A percentile compares a stretch with the other conserved stretches of the same genome.
Evolutionary conservation across 225 moss, liverwort and hornwort genomes (phyloP).

Genomic region (Straminergon stramineum): DNA sequence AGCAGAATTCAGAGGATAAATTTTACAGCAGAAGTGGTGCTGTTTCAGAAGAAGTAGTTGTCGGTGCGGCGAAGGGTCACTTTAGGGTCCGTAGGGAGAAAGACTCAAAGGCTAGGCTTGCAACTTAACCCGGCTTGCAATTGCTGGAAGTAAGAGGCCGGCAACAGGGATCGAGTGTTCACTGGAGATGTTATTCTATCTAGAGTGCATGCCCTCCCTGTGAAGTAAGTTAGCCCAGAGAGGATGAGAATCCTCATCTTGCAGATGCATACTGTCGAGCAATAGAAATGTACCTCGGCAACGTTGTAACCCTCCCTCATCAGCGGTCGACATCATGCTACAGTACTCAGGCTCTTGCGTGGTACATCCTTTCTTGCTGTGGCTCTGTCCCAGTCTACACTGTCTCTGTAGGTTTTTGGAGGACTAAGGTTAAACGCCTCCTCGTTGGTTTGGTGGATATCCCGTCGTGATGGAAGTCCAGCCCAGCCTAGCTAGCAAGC

Average conservation of each 20-base stretch:
- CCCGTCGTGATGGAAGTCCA: background rate
- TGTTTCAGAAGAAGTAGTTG: background rate
- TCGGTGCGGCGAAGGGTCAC: background rate
- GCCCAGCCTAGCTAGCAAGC: background rate
- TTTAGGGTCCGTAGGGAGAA: background rate
- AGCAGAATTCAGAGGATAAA: background rate
- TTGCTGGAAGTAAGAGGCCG: background rate
- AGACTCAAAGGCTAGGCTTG: background rate
- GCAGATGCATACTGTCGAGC: background rate
- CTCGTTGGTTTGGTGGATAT: background rate
- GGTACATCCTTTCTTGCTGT: slow-evolving; percentile 11
- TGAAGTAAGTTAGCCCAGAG: background rate
- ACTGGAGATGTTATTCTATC: background rate
- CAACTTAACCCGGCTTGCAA: background rate
- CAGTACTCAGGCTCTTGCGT: background rate
- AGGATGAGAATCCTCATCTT: background rate
- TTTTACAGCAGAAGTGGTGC: background rate
- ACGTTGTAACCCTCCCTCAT: background rate
- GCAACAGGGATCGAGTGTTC: background rate
- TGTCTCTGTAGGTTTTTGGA: background rate
- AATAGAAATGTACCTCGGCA: background rate
- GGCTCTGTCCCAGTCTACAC: background rate
- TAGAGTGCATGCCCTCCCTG: background rate
- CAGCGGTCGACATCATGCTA: slow-evolving; percentile 1
- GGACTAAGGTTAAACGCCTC: background rate